phyloP scores from a whole-genome alignment of 2,329 filamentous ascomycete genomes.

The Pseudogymnoascus sp. region DNA sequence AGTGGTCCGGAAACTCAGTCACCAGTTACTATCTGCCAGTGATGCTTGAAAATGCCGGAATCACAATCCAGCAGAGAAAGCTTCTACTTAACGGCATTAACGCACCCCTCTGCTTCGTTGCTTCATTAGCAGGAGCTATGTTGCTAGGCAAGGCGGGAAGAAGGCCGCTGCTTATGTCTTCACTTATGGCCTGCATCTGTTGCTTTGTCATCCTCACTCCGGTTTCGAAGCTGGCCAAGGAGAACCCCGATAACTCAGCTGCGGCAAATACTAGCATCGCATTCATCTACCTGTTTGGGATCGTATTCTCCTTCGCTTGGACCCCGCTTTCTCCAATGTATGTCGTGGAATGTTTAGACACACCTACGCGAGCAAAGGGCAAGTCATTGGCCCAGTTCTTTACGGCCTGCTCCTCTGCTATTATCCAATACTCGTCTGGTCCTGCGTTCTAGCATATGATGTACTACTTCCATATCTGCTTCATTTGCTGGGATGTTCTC shows the following conservation, averaged over 20 bases:
- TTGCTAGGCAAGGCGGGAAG: constrained; percentile 24
- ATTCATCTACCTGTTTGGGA: too few relatives aligned
- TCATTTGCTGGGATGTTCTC: constrained; percentile 20
- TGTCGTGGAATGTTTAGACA: constrained; percentile 30
- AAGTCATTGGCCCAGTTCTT: neutral
- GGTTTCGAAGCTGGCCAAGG: constrained; percentile 35
- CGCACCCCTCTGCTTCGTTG: constrained; percentile 29
- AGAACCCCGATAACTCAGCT: constrained; percentile 30
- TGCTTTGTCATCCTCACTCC: constrained; percentile 43
- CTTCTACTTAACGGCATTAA: constrained; percentile 33
- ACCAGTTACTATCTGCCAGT: constrained; percentile 21
- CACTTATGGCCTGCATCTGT: constrained; percentile 36
- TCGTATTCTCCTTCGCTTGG: too few relatives aligned
- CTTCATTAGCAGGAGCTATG: constrained; percentile 19
- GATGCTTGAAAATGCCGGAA: constrained; percentile 20
- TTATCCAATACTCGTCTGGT: neutral
- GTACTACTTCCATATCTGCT: constrained; percentile 17
- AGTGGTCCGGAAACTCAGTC: constrained; percentile 29
- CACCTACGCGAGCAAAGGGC: constrained; percentile 22
- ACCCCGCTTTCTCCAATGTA: too few relatives aligned
- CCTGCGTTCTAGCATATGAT: constrained; percentile 8
- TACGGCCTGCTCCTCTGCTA: neutral
- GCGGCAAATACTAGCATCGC: too few relatives aligned
- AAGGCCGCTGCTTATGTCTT: constrained; percentile 36
- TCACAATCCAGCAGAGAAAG: constrained; percentile 32